A percentile compares a stretch with the other conserved stretches of the same genome.
Evolutionary conservation across 805 yeast genomes (phyloP).

Genomic region (Spathaspora sp.): DNA sequence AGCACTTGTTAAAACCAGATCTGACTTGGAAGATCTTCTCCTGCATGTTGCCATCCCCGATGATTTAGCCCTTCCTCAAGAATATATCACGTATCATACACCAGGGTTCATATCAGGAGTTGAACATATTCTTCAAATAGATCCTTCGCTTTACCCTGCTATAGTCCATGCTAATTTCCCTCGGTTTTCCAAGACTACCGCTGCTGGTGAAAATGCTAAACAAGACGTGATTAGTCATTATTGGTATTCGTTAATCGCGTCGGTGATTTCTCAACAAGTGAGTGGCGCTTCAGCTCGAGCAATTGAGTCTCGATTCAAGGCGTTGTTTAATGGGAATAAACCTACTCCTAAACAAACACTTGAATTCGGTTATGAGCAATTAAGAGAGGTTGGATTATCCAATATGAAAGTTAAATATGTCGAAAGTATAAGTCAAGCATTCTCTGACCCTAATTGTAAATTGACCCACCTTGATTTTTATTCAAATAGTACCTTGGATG

Average conservation of each 20-base stretch:
- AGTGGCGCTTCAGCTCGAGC: slow-evolving; percentile 78
- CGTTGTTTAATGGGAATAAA: slow-evolving; percentile 26
- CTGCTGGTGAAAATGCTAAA: too few relatives aligned
- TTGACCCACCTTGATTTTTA: slow-evolving; percentile 36
- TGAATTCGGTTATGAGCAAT: slow-evolving; percentile 37
- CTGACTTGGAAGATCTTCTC: slow-evolving; percentile 15
- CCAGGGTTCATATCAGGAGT: slow-evolving; percentile 32
- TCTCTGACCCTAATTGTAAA: slow-evolving; percentile 35
- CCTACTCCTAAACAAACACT: slow-evolving; percentile 54
- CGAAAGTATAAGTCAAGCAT: slow-evolving; percentile 50
- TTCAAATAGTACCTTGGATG: slow-evolving; percentile 35
- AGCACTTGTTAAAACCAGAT: slow-evolving; percentile 4
- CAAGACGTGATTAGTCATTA: slow-evolving; percentile 22
- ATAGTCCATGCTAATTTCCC: slow-evolving; percentile 26
- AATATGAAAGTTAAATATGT: slow-evolving; percentile 63
- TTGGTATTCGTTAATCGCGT: slow-evolving; percentile 34
- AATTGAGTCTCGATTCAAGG: slow-evolving; percentile 47
- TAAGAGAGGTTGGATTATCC: slow-evolving; percentile 69
- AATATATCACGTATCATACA: slow-evolving; percentile 25
- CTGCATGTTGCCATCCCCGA: slow-evolving; percentile 11
- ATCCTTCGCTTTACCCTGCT: slow-evolving; percentile 32
- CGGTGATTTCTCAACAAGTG: slow-evolving; percentile 68
- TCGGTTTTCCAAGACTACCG: slow-evolving; percentile 11
- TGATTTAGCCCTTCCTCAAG: slow-evolving; percentile 21
- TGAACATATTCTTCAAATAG: slow-evolving; percentile 23